Conservation (phyloP, 257 asterid genomes). For the Apocynum venetum region DNA sequence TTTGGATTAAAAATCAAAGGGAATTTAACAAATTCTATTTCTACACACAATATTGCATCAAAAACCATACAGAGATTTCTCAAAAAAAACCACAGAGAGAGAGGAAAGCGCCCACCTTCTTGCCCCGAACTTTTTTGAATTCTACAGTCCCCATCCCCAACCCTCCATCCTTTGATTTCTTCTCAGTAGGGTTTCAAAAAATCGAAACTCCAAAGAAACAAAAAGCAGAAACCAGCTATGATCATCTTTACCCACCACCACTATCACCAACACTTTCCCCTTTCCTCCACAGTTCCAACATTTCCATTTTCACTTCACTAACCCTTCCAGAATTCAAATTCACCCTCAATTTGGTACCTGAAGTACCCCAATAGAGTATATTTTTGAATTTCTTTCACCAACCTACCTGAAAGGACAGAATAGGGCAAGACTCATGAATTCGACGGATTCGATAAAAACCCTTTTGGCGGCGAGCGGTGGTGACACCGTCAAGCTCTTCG, state of each 20-base stretch:
- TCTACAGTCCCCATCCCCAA: conserved; percentile 9
- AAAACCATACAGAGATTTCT: too few relatives aligned
- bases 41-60: not conserved
- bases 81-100: not conserved
- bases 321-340: not conserved
- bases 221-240: conserved; percentile 12
- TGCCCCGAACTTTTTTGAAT: conserved; percentile 17
- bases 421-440: conserved; percentile 34
- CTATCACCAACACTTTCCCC: conserved; percentile 3
- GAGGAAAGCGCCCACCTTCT: conserved; percentile 12
- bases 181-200: conserved; percentile 25
- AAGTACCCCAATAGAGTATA: not conserved
- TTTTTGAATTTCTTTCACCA: not conserved
- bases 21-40: not conserved
- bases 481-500: conserved; percentile 89
- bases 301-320: conserved; percentile 11
- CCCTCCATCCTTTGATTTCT: not conserved
- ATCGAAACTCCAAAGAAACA: conserved; percentile 4
- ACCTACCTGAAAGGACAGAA: not conserved
- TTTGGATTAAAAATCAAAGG: not conserved
- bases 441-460: conserved; percentile 53
- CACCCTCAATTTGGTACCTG: not conserved
- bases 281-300: not conserved
- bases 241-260: conserved; percentile 10
- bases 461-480: conserved; percentile 82